Conservation (phyloP, 495 filamentous ascomycete species). For the Pseudoneurospora amorphoporcata region DNA sequence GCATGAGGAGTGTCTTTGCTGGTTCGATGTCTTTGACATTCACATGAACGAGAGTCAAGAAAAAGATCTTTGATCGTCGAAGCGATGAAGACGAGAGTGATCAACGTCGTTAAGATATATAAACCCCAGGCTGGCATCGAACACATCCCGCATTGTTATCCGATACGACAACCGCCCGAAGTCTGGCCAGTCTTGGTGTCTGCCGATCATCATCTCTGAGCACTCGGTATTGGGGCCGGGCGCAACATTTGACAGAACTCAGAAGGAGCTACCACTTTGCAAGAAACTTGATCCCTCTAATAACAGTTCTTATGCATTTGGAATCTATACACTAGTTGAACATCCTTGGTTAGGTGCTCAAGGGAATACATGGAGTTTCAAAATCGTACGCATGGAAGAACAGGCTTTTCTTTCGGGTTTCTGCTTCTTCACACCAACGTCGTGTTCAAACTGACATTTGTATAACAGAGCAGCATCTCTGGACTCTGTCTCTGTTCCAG, state of each 20-base stretch:
- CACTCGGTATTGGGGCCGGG: background rate
- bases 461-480: background rate
- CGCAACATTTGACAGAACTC: background rate
- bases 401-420: background rate
- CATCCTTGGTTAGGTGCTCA: background rate
- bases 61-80: background rate
- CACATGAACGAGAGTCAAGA: background rate
- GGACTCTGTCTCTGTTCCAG: background rate
- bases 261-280: background rate
- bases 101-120: background rate
- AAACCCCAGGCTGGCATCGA: background rate
- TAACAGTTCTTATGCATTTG: background rate
- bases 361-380: background rate
- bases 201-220: background rate
- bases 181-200: background rate
- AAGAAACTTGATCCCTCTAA: background rate
- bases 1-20: background rate
- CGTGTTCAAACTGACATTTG: background rate
- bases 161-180: background rate
- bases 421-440: background rate
- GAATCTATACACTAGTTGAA: background rate
- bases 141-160: background rate
- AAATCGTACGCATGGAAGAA: background rate
- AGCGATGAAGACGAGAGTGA: background rate
- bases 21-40: background rate